Evolutionary conservation across 805 yeast genomes (phyloP), one percentile per base, ranked within the genome.

Genomic region (Kodamaea nitidulidarum): DNA sequence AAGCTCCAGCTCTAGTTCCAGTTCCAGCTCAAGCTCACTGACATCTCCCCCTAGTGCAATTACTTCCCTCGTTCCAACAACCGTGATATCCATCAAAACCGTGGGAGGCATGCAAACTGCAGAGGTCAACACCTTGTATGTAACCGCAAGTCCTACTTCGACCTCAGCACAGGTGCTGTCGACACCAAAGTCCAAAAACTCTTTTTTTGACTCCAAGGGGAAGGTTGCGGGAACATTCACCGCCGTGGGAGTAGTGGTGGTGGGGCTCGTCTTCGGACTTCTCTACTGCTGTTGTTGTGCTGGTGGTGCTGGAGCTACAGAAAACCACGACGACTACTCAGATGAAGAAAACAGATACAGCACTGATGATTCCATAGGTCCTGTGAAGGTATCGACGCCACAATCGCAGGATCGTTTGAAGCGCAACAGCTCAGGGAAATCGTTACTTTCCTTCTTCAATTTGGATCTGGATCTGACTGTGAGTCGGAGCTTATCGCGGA

Each of bases 141-240:
- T 58, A 40, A 57, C 60, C 11, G 48, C 50, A 15, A 22, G 36
- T 15, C 46, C 51, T 3, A 18, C 46, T 1, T 4, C 43, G 12
- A 9, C 40, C 15, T n/a, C 50, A 7, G 30, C 43, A 17, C 16
- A 43, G 16, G 26, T 40, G 4, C 18, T 50, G 9, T 26, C 37
- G 11, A 15, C 44, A 4, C 25, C 35, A 12, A 15, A 42, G n/a
- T 21, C 39, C 11, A 12, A 35, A 15, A 52, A 51, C 14, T 65
- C 80, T 2, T 87, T 82, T 54, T 87, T 84, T 70, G 69, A 72
- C 41, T 65, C 77, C 34, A 76, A 76, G 33, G 95, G 91, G 0
- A 84, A 82, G 54, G 93, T 87, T 1, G 95, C 90, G 0, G 96
- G 95, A 3, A 84, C 88, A 0, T 87, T 87, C 60, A 78, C 84